Evolutionary conservation across 2,329 filamentous ascomycete species (phyloP).

Genomic region (Albophoma yamanashiensis): DNA sequence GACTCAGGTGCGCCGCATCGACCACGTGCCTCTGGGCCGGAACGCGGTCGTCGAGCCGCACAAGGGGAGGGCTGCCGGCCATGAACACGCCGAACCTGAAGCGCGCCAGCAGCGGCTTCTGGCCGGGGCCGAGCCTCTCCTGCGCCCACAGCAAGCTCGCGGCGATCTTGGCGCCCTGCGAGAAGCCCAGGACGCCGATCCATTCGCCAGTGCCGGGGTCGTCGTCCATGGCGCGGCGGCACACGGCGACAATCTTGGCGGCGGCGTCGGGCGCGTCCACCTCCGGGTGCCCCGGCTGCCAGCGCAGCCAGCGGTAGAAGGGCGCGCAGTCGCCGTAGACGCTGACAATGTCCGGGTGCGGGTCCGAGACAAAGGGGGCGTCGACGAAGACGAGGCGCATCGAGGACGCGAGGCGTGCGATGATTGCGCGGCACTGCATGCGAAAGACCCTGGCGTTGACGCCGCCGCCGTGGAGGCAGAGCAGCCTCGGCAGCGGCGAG

Average conservation of each 20-base stretch:
- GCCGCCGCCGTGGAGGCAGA: slow-evolving; percentile 74
- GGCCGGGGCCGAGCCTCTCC: slow-evolving; percentile 17
- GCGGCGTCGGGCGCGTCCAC: slow-evolving; percentile 28
- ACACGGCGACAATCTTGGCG: slow-evolving; percentile 26
- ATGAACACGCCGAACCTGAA: slow-evolving; percentile 26
- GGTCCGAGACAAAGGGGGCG: slow-evolving; percentile 51
- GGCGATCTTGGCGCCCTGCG: slow-evolving; percentile 53
- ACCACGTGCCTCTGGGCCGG: slow-evolving; percentile 38
- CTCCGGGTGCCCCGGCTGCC: slow-evolving; percentile 44
- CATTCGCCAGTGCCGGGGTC: slow-evolving; percentile 47
- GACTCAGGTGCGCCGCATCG: slow-evolving; percentile 10
- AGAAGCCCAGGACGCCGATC: slow-evolving; percentile 55
- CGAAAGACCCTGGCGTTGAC: slow-evolving; percentile 61
- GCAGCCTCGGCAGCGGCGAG: slow-evolving; percentile 38
- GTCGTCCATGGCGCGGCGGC: slow-evolving; percentile 35
- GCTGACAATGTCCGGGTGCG: slow-evolving; percentile 50
- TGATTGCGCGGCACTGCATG: slow-evolving; percentile 50
- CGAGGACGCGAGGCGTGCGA: slow-evolving; percentile 33
- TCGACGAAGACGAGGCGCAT: slow-evolving; percentile 68
- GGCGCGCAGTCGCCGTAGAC: slow-evolving; percentile 58
- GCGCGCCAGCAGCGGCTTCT: slow-evolving; percentile 7
- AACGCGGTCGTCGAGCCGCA: slow-evolving; percentile 27
- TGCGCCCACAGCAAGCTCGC: slow-evolving; percentile 54
- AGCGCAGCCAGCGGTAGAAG: slow-evolving; percentile 53
- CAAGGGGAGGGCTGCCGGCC: slow-evolving; percentile 20